Percentiles rank a stretch among this genome's conserved stretches.
These are phyloP conservation scores for Cenococcum geophilum DNA, from an alignment of 495 filamentous ascomycete species.

Conservation along the genomic window DNA sequence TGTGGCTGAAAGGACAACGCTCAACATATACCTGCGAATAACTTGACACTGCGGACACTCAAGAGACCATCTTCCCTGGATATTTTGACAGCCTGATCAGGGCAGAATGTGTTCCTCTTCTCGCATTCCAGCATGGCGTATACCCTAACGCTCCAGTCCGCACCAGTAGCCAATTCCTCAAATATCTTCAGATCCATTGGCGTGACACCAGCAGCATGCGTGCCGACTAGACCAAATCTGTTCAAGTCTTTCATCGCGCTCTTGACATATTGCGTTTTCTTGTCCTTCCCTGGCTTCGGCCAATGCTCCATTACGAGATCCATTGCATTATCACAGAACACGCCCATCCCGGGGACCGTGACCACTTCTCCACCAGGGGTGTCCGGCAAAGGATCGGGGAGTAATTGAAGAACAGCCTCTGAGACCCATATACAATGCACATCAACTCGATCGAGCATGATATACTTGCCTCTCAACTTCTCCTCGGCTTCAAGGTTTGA, in stretches of 20 bases:
- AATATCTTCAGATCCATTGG: constrained; percentile 48
- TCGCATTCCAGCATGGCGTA: constrained; percentile 61
- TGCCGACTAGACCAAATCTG: constrained; percentile 54
- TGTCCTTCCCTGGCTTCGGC: constrained; percentile 46
- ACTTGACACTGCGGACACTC: constrained; percentile 50
- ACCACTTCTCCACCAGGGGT: constrained; percentile 56
- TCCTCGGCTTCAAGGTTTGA: constrained; percentile 49
- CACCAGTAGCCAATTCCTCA: constrained; percentile 42
- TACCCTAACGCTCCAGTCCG: constrained; percentile 51
- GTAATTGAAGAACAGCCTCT: constrained; percentile 49
- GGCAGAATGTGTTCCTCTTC: constrained; percentile 55
- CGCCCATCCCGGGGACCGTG: constrained; percentile 49
- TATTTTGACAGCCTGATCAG: constrained; percentile 40
- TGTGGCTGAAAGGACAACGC: neutral
- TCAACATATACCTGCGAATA: constrained; percentile 49
- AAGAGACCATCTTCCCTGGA: constrained; percentile 42
- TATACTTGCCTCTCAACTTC: constrained; percentile 47
- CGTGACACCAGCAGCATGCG: constrained; percentile 56
- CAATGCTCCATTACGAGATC: constrained; percentile 50
- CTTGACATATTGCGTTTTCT: constrained; percentile 46
- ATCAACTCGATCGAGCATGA: constrained; percentile 63
- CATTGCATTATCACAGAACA: constrained; percentile 67
- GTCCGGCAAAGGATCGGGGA: constrained; percentile 47
- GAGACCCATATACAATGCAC: constrained; percentile 62
- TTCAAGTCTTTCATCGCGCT: constrained; percentile 54